Evolutionary conservation across 2,329 filamentous ascomycete genomes (phyloP).

Genomic region (Xylaria sp.): DNA sequence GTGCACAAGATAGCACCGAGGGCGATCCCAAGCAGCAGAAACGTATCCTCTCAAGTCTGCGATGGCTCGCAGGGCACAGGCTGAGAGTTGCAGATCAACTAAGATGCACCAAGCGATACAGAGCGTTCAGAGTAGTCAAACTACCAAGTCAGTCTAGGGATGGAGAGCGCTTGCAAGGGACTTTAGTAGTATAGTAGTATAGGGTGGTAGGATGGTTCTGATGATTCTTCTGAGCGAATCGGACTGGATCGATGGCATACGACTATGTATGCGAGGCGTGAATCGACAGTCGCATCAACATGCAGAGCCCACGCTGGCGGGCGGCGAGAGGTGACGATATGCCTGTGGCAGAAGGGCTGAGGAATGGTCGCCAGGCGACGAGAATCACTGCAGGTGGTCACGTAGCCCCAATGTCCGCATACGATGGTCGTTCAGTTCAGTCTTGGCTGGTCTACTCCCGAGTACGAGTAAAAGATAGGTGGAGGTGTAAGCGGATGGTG

Average conservation of each 20-base stretch:
- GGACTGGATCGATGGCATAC: constrained; percentile 13
- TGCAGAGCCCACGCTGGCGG: constrained; percentile 10
- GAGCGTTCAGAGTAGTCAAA: constrained; percentile 16
- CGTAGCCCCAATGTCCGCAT: constrained; percentile 14
- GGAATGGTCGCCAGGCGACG: background rate
- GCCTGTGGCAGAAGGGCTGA: constrained; percentile 1
- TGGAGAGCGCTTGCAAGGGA: constrained; percentile 11
- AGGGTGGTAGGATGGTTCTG: no score
- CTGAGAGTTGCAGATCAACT: constrained; percentile 14
- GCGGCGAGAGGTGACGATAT: constrained; percentile 2
- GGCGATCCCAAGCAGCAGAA: constrained; percentile 5
- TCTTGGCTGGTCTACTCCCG: constrained; percentile 5
- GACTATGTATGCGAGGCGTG: constrained; percentile 15
- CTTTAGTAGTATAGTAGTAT: constrained; percentile 1
- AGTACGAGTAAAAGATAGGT: background rate
- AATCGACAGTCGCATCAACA: constrained; percentile 17
- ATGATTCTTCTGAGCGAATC: constrained; percentile 3
- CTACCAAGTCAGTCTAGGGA: constrained; percentile 17
- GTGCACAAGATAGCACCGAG: constrained; percentile 3
- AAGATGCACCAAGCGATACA: constrained; percentile 16
- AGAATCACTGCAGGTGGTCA: constrained; percentile 15
- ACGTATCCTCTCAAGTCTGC: background rate
- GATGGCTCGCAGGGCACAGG: constrained; percentile 12
- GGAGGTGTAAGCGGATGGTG: background rate
- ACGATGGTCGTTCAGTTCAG: constrained; percentile 6